Evolutionary conservation across 805 yeast species (phyloP).

Genomic region (Candida golubevii): DNA sequence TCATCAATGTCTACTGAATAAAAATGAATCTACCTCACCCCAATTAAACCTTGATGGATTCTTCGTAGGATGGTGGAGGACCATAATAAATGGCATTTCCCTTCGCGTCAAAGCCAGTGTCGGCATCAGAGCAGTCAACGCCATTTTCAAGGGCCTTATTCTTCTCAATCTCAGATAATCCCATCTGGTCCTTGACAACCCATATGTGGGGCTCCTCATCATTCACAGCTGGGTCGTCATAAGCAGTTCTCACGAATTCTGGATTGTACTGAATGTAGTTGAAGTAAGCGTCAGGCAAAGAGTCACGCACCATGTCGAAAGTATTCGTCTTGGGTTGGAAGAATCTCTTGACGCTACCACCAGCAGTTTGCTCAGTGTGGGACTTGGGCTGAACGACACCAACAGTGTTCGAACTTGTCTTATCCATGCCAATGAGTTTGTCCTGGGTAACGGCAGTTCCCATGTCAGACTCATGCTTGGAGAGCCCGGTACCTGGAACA

Average conservation of each 20-base stretch:
- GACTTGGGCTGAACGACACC: constrained; percentile 3
- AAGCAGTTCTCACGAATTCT: constrained; percentile 40
- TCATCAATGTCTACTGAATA: too few relatives aligned
- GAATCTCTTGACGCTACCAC: constrained; percentile 19
- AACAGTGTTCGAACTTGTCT: constrained; percentile 1
- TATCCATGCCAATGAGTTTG: constrained; percentile 4
- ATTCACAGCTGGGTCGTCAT: constrained; percentile 54
- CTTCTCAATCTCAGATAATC: constrained; percentile 59
- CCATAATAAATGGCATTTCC: constrained; percentile 51
- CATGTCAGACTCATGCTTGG: constrained; percentile 13
- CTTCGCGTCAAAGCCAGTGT: constrained; percentile 56
- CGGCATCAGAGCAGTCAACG: constrained; percentile 52
- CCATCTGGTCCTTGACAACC: constrained; percentile 67
- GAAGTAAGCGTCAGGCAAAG: constrained; percentile 40
- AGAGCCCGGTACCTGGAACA: not conserved
- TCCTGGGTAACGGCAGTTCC: constrained; percentile 11
- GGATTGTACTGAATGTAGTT: constrained; percentile 39
- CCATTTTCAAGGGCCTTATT: constrained; percentile 50
- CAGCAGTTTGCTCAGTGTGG: constrained; percentile 2
- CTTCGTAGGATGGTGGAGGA: constrained; percentile 68
- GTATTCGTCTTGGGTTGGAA: constrained; percentile 46
- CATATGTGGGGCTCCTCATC: constrained; percentile 61
- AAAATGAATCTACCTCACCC: too few relatives aligned
- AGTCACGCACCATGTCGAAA: constrained; percentile 41
- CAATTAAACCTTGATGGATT: constrained; percentile 34